phyloP scores from a whole-genome alignment of 352 stramenopile species.

The Pilasporangium apinafurcum region DNA sequence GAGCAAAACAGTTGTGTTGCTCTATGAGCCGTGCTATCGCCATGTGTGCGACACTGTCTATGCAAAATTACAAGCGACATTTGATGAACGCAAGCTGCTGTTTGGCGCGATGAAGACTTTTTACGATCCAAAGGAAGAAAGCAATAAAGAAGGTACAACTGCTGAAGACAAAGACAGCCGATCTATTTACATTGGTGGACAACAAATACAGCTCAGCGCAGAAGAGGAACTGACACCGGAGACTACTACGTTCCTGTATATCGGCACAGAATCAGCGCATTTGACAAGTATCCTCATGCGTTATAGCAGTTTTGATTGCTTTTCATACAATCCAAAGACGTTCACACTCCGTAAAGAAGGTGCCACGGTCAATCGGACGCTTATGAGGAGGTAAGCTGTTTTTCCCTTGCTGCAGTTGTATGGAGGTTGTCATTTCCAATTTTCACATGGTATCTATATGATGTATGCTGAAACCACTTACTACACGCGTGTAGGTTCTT shows the following conservation, averaged over 20 bases:
- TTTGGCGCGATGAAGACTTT: slow-evolving; percentile 67
- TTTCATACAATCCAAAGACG: slow-evolving; percentile 62
- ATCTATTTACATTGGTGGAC: slow-evolving; percentile 44
- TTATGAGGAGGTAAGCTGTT: slow-evolving; percentile 60
- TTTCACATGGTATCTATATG: background rate
- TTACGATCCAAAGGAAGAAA: slow-evolving; percentile 49
- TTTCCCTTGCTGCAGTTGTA: no score
- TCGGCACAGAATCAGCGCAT: slow-evolving; percentile 70
- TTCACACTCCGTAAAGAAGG: slow-evolving; percentile 45
- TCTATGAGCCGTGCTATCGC: slow-evolving; percentile 90
- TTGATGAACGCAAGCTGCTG: slow-evolving; percentile 33
- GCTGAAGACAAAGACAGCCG: background rate
- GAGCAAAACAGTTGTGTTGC: slow-evolving; percentile 68
- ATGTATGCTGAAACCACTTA: no score
- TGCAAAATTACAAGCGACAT: slow-evolving; percentile 24
- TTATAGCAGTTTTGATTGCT: slow-evolving; percentile 57
- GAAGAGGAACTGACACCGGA: slow-evolving; percentile 26
- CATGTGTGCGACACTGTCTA: slow-evolving; percentile 63
- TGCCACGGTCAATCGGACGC: slow-evolving; percentile 52
- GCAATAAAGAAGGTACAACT: background rate
- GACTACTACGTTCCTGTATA: slow-evolving; percentile 53
- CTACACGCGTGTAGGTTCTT: slow-evolving; percentile 72
- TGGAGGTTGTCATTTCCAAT: background rate
- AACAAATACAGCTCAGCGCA: slow-evolving; percentile 33
- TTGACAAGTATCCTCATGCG: slow-evolving; percentile 81